These are phyloP conservation scores for Dictyophora rubrovolvata DNA, from an alignment of 768 basidiomycete species.

Conservation along the genomic window DNA sequence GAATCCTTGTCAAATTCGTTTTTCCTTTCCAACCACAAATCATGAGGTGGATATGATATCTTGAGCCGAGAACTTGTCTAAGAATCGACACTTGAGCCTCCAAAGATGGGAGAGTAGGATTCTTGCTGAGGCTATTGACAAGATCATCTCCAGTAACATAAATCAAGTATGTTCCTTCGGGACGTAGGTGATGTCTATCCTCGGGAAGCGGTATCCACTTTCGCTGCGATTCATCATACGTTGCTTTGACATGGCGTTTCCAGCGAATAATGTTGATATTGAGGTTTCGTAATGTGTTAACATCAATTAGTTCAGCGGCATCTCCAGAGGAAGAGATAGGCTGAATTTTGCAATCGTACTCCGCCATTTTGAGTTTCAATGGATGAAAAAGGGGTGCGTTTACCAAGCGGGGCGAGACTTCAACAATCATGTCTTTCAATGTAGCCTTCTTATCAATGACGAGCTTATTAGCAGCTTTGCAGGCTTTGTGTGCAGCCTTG, in stretches of 20 bases:
- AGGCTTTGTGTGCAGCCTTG: not conserved
- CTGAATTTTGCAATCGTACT: not conserved
- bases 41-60: constrained; percentile 10
- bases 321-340: not conserved
- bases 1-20: not conserved
- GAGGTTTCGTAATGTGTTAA: not conserved
- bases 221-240: constrained; percentile 8
- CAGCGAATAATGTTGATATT: constrained; percentile 9
- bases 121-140: not conserved
- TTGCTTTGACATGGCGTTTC: constrained; percentile 11
- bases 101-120: not conserved
- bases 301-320: not conserved
- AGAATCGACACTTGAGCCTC: constrained; percentile 2
- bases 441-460: constrained; percentile 12
- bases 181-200: constrained; percentile 4
- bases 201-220: constrained; percentile 10
- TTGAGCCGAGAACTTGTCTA: constrained; percentile 4
- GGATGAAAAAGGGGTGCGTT: not conserved
- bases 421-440: constrained; percentile 10
- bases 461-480: constrained; percentile 10
- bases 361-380: constrained; percentile 3
- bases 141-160: constrained; percentile 4
- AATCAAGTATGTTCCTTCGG: constrained; percentile 10
- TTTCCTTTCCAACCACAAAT: constrained; percentile 6
- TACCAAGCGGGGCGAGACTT: constrained; percentile 7